Conservation (phyloP, 768 basidiomycete genomes). For the Gyrodon lividus region DNA sequence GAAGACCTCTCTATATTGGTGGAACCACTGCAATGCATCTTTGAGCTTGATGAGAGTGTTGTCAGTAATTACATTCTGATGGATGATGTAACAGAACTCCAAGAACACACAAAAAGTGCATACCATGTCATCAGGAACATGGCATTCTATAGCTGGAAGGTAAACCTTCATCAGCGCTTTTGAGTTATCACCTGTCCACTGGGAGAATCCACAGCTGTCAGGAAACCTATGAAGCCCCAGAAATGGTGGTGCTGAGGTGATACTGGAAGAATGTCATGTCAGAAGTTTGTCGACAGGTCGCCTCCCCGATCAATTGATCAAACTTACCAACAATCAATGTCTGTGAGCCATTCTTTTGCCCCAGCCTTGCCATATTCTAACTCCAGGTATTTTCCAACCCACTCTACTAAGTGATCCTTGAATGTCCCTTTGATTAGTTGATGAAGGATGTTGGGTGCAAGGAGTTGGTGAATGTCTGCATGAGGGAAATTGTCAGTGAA, state of each 20-base stretch:
- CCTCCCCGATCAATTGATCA: background rate
- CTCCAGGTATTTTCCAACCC: constrained; percentile 28
- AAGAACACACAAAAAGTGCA: constrained; percentile 19
- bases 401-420: constrained; percentile 35
- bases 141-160: constrained; percentile 23
- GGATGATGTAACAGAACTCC: constrained; percentile 35
- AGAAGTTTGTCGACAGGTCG: background rate
- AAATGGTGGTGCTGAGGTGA: constrained; percentile 21
- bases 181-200: background rate
- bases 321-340: constrained; percentile 31
- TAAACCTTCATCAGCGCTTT: constrained; percentile 6
- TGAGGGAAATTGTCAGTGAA: constrained; percentile 30
- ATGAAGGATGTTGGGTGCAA: constrained; percentile 29
- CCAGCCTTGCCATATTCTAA: constrained; percentile 1
- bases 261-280: constrained; percentile 5
- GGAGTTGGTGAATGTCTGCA: constrained; percentile 32
- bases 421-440: constrained; percentile 34
- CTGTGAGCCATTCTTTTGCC: constrained; percentile 21
- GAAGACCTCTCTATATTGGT: constrained; percentile 21
- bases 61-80: constrained; percentile 16
- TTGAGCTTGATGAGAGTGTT: constrained; percentile 19
- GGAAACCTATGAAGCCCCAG: constrained; percentile 16
- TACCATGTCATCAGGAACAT: constrained; percentile 18
- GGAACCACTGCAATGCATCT: constrained; percentile 17
- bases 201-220: constrained; percentile 15